Base-by-base conservation (phyloP, 768 basidiomycete species). In the Lactifluus subvellereus region DNA sequence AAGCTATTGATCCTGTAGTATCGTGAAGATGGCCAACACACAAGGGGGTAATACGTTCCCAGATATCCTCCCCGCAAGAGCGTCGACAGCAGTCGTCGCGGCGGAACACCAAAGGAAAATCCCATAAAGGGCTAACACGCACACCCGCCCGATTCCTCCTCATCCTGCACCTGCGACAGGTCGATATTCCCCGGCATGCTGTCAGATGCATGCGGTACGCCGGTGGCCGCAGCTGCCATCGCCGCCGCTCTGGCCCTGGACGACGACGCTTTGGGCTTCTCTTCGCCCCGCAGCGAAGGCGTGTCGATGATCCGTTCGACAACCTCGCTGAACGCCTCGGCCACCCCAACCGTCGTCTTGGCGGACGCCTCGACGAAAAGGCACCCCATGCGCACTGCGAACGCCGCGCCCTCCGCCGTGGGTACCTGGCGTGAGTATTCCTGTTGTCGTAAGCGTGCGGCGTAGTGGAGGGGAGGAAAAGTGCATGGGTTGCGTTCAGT, bases 331-430 rank as follows among this genome's bases (percentile, higher is more conserved):
- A 88, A 88, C 2, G 87, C 85, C 50, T 92, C 90, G 35, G 79
- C 80, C 8, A 98, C 94, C 16, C 89, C 88, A 0, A 90, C 79
- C 8, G 87, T 83, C 0, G 92, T 97, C 84, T 98, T 98, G 0
- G 96, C 96, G 0, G 88, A 91, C 0, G 92, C 87, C 76, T 98
- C 96, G 48, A 98, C 78, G 74, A 98, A 98, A 50, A 94, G 77
- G 20, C 87, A 89, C 18, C 83, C 82, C 82, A 93, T 92, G 37
- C 89, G 82, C 30, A 78, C 77, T 0, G 96, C 96, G 67, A 96
- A 98, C 1, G 81, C 80, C 62, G 84, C 76, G 1, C 86, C 96
- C 71, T 98, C 94, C 0, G 82, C 75, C 6, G 83, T 85, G 0
- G 90, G 73, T 3, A 99, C 95, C 72, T 94, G 88, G 3, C 96